A percentile compares a stretch with the other conserved stretches of the same genome.
Evolutionary conservation across 2,329 filamentous ascomycete species (phyloP).

Genomic region (Leptographium lundbergii): DNA sequence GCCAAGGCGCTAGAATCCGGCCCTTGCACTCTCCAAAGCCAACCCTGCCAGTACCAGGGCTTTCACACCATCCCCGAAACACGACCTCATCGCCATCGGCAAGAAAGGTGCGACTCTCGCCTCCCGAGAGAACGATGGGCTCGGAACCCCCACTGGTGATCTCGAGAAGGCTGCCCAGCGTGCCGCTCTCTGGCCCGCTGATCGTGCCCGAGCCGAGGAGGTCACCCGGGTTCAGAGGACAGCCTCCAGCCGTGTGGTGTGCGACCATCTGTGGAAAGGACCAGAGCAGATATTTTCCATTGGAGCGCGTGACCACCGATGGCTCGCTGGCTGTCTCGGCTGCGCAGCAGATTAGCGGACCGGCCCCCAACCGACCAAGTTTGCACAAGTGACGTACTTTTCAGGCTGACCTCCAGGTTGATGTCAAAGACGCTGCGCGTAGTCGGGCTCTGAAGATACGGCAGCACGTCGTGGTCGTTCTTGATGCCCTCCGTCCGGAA

Average conservation of each 20-base stretch:
- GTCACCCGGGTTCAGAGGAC: slow-evolving; percentile 61
- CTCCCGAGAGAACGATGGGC: slow-evolving; percentile 23
- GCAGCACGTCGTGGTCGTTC: slow-evolving; percentile 22
- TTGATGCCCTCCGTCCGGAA: slow-evolving; percentile 21
- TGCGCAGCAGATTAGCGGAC: slow-evolving; percentile 7
- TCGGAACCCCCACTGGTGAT: slow-evolving; percentile 28
- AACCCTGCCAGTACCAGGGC: slow-evolving; percentile 22
- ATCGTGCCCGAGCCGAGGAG: slow-evolving; percentile 71
- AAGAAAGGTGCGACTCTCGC: slow-evolving; percentile 28
- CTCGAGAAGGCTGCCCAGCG: slow-evolving; percentile 31
- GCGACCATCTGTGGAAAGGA: slow-evolving; percentile 77
- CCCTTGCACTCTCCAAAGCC: slow-evolving; percentile 32
- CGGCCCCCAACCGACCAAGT: background rate
- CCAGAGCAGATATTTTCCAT: slow-evolving; percentile 53
- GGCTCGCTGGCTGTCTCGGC: slow-evolving; percentile 35
- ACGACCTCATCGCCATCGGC: slow-evolving; percentile 32
- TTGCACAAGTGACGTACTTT: background rate
- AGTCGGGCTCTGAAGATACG: slow-evolving; percentile 45
- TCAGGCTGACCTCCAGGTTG: slow-evolving; percentile 5
- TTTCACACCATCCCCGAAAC: slow-evolving; percentile 23
- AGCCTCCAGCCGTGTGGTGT: slow-evolving; percentile 68
- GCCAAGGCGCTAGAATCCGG: slow-evolving; percentile 14
- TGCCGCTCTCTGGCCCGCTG: slow-evolving; percentile 24
- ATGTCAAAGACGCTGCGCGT: slow-evolving; percentile 29
- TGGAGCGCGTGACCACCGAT: slow-evolving; percentile 43